These are phyloP conservation scores for Fusarium sp. DNA, from an alignment of 2,329 filamentous ascomycete species.

Conservation along the genomic window DNA sequence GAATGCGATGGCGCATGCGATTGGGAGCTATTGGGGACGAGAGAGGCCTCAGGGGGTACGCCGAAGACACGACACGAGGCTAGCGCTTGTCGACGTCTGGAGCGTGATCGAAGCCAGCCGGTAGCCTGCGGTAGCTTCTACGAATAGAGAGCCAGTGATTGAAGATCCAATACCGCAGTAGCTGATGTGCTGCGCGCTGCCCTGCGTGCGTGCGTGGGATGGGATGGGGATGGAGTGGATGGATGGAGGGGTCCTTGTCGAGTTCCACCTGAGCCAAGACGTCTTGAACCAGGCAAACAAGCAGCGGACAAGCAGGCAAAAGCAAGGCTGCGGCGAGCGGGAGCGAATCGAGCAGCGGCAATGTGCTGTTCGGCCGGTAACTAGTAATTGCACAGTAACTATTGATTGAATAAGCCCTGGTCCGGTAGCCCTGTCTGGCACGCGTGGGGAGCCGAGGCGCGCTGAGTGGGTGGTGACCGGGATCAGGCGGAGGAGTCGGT, in stretches of 20 bases:
- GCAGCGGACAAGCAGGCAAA: conserved; percentile 13
- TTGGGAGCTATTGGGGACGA: not conserved
- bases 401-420: not conserved
- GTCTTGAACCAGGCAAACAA: not conserved
- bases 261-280: conserved; percentile 6
- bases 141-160: not conserved
- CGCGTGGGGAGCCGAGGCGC: conserved; percentile 32
- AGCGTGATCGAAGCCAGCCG: conserved; percentile 22
- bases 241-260: not conserved
- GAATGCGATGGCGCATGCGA: conserved; percentile 5
- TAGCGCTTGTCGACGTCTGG: conserved; percentile 8
- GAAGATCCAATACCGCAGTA: not conserved
- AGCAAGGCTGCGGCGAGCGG: conserved; percentile 24
- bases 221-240: not conserved
- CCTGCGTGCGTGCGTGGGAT: conserved; percentile 4
- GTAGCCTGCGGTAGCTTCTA: not conserved
- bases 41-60: not conserved
- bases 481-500: conserved; percentile 29
- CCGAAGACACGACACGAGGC: not conserved
- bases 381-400: not conserved
- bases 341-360: conserved; percentile 17
- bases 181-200: not conserved
- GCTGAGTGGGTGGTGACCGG: conserved; percentile 29
- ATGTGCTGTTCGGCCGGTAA: not conserved
- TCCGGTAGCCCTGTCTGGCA: conserved; percentile 19